A percentile compares a stretch with the other conserved stretches of the same genome.
Evolutionary conservation across 2,329 filamentous ascomycete species (phyloP).

Genomic region (Monosporascus cannonballus): DNA sequence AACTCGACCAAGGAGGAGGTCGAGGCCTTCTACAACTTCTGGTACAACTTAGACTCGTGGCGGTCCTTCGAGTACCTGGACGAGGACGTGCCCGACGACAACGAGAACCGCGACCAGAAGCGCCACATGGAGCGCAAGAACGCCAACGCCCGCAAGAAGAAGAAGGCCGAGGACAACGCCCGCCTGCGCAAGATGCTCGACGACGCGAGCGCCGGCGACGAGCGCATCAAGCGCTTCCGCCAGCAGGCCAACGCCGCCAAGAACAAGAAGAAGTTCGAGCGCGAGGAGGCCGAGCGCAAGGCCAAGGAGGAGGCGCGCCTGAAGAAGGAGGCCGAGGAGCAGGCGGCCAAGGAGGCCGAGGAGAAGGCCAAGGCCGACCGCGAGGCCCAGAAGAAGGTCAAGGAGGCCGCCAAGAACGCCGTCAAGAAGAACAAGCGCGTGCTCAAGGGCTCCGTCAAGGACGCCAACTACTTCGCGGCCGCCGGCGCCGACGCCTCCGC

Average conservation of each 20-base stretch:
- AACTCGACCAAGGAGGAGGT: constrained; percentile 84
- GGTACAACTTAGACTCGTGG: constrained; percentile 99
- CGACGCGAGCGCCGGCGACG: constrained; percentile 75
- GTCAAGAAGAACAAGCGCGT: constrained; percentile 99
- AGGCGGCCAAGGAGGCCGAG: constrained; percentile 76
- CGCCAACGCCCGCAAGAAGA: constrained; percentile 94
- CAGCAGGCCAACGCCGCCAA: constrained; percentile 87
- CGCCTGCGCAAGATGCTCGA: constrained; percentile 88
- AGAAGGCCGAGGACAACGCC: constrained; percentile 95
- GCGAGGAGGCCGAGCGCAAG: constrained; percentile 86
- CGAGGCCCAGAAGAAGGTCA: constrained; percentile 86
- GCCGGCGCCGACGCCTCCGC: constrained; percentile 62
- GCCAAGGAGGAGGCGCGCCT: constrained; percentile 78
- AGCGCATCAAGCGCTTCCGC: constrained; percentile 96
- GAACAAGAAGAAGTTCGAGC: constrained; percentile 89
- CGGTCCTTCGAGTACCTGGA: constrained; percentile 96
- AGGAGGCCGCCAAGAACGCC: constrained; percentile 97
- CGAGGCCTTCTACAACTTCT: constrained; percentile 98
- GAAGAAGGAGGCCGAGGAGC: constrained; percentile 78
- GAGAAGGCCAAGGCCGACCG: constrained; percentile 78
- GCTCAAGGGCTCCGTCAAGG: constrained; percentile 88
- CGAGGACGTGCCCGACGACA: constrained; percentile 97
- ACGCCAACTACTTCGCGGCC: constrained; percentile 88
- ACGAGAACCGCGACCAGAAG: constrained; percentile 98
- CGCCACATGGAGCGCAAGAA: constrained; percentile 98